A percentile compares a stretch with the other conserved stretches of the same genome.
phyloP scores from a whole-genome alignment of 2,329 filamentous ascomycete species.

The Calonectria pauciramosa region DNA sequence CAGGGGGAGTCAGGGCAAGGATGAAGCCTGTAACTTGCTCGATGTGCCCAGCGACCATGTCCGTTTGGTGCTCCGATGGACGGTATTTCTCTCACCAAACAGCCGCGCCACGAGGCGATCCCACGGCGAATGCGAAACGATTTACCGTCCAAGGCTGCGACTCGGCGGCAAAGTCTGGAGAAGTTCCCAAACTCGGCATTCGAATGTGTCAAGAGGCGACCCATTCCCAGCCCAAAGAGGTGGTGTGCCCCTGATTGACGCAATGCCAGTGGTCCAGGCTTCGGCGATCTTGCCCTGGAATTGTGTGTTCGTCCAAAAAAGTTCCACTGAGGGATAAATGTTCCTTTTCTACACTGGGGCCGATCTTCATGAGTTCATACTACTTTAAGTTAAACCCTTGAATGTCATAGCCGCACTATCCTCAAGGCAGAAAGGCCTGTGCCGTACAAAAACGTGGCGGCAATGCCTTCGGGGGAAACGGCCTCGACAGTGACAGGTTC shows the following conservation, averaged over 20 bases:
- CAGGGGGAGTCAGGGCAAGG: neutral
- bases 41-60: neutral
- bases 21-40: neutral
- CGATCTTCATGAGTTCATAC: constrained; percentile 1
- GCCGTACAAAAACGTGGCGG: constrained; percentile 11
- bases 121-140: neutral
- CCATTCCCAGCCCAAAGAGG: neutral
- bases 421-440: neutral
- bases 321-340: constrained; percentile 7
- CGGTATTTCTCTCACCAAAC: neutral
- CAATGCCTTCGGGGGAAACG: neutral
- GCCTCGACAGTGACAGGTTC: neutral
- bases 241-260: neutral
- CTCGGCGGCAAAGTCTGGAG: neutral
- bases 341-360: neutral
- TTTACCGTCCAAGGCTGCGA: neutral
- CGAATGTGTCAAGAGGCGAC: neutral
- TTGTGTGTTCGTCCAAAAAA: neutral
- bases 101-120: too few relatives aligned
- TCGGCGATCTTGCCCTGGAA: neutral
- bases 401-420: neutral
- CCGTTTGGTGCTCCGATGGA: neutral
- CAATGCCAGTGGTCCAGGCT: neutral
- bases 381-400: neutral
- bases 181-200: neutral